Base-by-base conservation (phyloP, 371 early-diverging fungal genomes). In the Rhizopus arrhizus region DNA sequence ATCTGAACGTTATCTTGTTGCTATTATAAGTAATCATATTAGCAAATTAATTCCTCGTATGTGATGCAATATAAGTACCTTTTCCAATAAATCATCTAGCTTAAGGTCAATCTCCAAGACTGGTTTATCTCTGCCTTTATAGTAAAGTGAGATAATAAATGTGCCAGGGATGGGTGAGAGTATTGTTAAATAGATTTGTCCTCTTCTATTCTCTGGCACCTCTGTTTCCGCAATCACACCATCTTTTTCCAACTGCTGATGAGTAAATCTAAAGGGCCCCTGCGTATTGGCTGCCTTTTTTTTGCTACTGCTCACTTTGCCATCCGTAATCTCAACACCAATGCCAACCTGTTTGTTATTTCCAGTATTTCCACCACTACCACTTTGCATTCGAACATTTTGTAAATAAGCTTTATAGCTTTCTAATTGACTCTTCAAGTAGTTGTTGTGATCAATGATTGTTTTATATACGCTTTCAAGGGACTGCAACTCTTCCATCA, bases 31-130 rank as follows among this genome's bases (percentile, higher is more conserved):
- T 35, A 35, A 52, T 15, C 15, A 36, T 6, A 15, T 15, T 8
- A 52, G 9, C 6, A 9, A 31, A 52, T 5, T 9, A n/a, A 36
- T 22, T 47, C 31, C 7, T 13, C 4, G 3, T 64, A 15, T 90
- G 85, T 15, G 87, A 80, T 48, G 93, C 77, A 32, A 79, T 78
- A 13, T 91, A 3, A 31, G 22, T 59, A 58, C 59, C 48, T 94
- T 94, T 73, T 95, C 96, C 51, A 96, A 77, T 59, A 96, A 70
- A 73, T 96, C 97, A 67, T 97, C 97, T 50, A 97, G 73, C 59
- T 93, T 92, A 56, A 97, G 80, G 72, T 95, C 95, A 87, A 97
- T 93, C 73, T 95, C 95, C 59, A 97, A 70, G 34, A 97, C 93
- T 0, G 97, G 91, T 62, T 92, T 93, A 47, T 95, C 96, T 16